Evolutionary conservation across 2,329 filamentous ascomycete genomes (phyloP).

Genomic region (Hyphodiscus sp.): DNA sequence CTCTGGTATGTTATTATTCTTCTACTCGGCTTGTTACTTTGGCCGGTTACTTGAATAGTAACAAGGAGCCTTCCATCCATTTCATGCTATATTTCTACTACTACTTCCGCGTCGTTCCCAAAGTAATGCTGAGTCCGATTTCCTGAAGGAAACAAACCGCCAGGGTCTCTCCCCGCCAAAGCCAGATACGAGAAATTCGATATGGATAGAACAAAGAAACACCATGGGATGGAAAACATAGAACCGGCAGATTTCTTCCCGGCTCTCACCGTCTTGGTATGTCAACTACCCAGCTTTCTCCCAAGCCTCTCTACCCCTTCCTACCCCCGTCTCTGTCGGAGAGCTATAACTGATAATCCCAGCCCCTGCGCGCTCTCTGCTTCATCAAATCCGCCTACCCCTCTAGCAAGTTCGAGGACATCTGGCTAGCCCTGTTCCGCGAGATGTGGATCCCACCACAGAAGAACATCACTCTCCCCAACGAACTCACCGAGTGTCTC

Average conservation of each 20-base stretch:
- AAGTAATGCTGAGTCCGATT: no score
- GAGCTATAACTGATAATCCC: constrained; percentile 25
- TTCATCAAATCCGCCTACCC: constrained; percentile 57
- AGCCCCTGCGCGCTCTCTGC: constrained; percentile 60
- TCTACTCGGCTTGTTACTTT: no score
- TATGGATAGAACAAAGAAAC: constrained; percentile 39
- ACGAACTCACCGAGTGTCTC: constrained; percentile 41
- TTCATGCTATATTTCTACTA: no score
- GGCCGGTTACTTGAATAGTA: no score
- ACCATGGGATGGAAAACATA: constrained; percentile 41
- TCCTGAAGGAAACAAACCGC: constrained; percentile 73
- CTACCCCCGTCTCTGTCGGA: no score
- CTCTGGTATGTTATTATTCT: no score
- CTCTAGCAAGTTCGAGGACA: constrained; percentile 41
- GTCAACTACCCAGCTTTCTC: constrained; percentile 31
- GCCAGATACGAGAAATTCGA: constrained; percentile 50
- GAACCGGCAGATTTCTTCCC: constrained; percentile 44
- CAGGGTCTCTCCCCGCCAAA: constrained; percentile 66
- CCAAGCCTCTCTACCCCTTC: background rate
- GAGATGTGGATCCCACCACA: constrained; percentile 56
- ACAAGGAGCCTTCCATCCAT: no score
- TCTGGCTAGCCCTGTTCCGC: constrained; percentile 50
- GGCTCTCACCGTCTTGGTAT: constrained; percentile 44
- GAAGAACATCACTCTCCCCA: constrained; percentile 52
- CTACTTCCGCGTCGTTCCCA: no score